Evolutionary conservation across 495 filamentous ascomycete species (phyloP).

Genomic region (Aspergillus incahuasiensis): DNA sequence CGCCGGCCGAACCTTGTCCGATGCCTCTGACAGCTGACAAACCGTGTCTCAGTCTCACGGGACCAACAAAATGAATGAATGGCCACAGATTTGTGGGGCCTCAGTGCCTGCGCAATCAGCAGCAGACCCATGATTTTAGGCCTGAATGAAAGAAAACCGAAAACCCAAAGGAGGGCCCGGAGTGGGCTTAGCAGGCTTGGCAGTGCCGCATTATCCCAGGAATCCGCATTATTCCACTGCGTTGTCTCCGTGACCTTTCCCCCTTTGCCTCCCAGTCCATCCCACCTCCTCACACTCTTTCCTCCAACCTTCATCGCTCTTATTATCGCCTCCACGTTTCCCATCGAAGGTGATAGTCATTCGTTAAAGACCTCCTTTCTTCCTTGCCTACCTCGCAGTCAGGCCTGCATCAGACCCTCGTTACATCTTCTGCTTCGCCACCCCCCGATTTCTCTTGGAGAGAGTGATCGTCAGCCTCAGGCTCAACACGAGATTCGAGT

Average conservation of each 20-base stretch:
- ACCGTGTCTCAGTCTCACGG: not conserved
- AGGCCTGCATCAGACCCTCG: constrained; percentile 2
- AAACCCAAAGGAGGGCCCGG: not conserved
- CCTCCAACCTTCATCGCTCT: constrained; percentile 16
- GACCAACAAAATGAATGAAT: not conserved
- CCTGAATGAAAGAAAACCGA: too few relatives aligned
- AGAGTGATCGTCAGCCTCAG: constrained; percentile 7
- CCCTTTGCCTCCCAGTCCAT: constrained; percentile 12
- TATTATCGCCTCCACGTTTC: constrained; percentile 12
- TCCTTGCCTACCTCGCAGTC: not conserved
- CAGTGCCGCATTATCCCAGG: not conserved
- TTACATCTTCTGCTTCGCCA: not conserved
- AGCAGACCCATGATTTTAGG: not conserved
- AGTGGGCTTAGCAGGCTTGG: not conserved
- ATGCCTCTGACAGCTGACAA: not conserved
- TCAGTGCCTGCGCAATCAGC: not conserved
- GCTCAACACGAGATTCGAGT: too few relatives aligned
- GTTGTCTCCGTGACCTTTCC: not conserved
- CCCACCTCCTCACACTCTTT: constrained; percentile 17
- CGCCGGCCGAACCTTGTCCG: too few relatives aligned
- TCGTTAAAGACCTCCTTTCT: constrained; percentile 17
- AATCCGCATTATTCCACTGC: not conserved
- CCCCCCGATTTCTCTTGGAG: constrained; percentile 1
- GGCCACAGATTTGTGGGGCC: not conserved
- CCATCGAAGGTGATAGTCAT: constrained; percentile 13